Percentiles rank a stretch among this genome's conserved stretches.
Conservation (phyloP, 345 rosid species). For the Pistacia vera region DNA sequence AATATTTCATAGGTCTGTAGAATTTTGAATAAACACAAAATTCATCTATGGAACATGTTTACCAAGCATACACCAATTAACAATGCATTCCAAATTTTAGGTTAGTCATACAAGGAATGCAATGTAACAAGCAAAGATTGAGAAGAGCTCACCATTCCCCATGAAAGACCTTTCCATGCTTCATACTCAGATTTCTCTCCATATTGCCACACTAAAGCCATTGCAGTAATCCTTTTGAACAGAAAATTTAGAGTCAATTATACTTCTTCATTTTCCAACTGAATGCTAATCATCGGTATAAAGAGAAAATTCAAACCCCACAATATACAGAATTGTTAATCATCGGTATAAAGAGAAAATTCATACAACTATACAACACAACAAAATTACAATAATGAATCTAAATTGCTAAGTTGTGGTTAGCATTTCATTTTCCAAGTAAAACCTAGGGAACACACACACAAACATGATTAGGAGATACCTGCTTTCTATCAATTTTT, state of each 20-base stretch:
- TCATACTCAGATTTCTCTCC: slow-evolving; percentile 86
- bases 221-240: slow-evolving; percentile 72
- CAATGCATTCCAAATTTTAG: background rate
- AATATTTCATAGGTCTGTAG: background rate
- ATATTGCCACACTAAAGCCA: slow-evolving; percentile 95
- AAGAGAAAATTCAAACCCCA: background rate
- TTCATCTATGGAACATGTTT: background rate
- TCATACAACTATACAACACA: background rate
- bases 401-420: background rate
- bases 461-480: background rate
- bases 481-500: background rate
- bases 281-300: too few species aligned
- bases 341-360: background rate
- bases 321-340: background rate
- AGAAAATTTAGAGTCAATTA: slow-evolving; percentile 10
- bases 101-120: background rate
- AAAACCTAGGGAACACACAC: background rate
- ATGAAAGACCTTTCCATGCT: slow-evolving; percentile 95
- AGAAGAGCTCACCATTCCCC: slow-evolving; percentile 83
- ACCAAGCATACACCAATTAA: background rate
- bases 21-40: background rate
- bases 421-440: background rate
- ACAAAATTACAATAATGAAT: background rate
- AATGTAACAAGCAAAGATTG: background rate
- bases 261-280: background rate